Evolutionary conservation across 768 basidiomycete genomes (phyloP).

Genomic region (Lepiota venenata): DNA sequence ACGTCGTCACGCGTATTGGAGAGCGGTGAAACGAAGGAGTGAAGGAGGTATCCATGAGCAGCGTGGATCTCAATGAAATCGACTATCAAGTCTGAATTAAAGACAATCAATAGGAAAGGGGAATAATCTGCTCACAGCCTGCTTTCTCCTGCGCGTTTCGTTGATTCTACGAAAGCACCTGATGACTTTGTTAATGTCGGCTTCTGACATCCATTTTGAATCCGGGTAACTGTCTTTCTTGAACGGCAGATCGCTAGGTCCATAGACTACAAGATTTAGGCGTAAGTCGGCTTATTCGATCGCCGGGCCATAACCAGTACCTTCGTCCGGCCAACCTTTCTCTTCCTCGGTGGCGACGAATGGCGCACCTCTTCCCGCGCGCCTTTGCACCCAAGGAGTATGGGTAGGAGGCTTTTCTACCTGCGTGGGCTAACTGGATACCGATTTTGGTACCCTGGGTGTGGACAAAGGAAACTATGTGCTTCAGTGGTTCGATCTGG

Average conservation of each 20-base stretch:
- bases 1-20: conserved; percentile 69
- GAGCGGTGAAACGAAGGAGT: conserved; percentile 68
- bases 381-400: conserved; percentile 60
- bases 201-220: conserved; percentile 57
- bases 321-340: conserved; percentile 66
- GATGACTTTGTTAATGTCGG: conserved; percentile 53
- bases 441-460: conserved; percentile 69
- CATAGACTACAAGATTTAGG: conserved; percentile 45
- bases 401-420: conserved; percentile 67
- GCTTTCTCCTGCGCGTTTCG: conserved; percentile 51
- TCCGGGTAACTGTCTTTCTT: conserved; percentile 39
- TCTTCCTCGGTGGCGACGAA: conserved; percentile 45
- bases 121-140: conserved; percentile 46
- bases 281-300: not conserved
- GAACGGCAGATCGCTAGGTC: conserved; percentile 57
- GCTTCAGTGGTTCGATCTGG: conserved; percentile 67
- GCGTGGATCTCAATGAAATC: conserved; percentile 73
- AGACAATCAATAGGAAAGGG: not conserved
- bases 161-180: conserved; percentile 56
- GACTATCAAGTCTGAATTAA: conserved; percentile 29
- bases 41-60: conserved; percentile 70
- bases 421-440: conserved; percentile 77
- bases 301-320: conserved; percentile 27
- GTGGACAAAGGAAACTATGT: conserved; percentile 73
- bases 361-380: conserved; percentile 26